phyloP scores from a whole-genome alignment of 179 eudicot species.

The Heliamphora pulchella region DNA sequence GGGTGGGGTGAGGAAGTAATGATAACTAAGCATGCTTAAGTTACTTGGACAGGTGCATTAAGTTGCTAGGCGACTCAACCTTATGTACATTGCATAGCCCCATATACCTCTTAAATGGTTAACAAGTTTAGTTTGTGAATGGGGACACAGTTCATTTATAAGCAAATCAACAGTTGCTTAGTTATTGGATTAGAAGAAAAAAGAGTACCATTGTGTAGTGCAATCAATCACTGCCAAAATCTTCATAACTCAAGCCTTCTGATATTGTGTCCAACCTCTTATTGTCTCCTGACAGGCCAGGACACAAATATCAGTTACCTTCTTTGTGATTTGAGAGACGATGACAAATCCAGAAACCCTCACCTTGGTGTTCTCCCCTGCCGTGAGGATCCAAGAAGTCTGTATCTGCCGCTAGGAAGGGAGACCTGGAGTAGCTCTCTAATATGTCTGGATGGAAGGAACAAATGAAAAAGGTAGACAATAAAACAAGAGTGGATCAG shows the following conservation, averaged over 20 bases:
- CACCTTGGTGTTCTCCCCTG: constrained; percentile 57
- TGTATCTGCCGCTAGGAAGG: constrained; percentile 44
- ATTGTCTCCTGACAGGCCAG: constrained; percentile 41
- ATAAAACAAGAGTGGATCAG: neutral
- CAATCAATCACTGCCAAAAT: constrained; percentile 53
- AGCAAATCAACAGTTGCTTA: neutral
- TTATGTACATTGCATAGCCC: neutral
- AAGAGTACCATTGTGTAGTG: constrained; percentile 29
- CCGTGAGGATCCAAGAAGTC: constrained; percentile 47
- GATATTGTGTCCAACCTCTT: constrained; percentile 54
- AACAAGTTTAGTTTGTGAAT: neutral
- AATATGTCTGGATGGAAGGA: constrained; percentile 40
- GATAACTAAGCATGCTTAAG: neutral
- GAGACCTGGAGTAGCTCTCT: constrained; percentile 55
- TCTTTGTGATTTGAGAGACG: constrained; percentile 9
- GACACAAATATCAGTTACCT: constrained; percentile 19
- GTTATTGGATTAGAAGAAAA: constrained; percentile 13
- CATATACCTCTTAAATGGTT: neutral
- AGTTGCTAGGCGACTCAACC: neutral
- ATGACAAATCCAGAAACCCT: constrained; percentile 15
- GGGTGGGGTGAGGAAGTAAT: too few species aligned
- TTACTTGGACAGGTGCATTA: neutral
- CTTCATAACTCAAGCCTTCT: constrained; percentile 64
- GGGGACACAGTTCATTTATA: neutral
- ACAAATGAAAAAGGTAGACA: neutral